phyloP scores from a whole-genome alignment of 164 flowering plant genomes.

The Magnolia changhungtana region DNA sequence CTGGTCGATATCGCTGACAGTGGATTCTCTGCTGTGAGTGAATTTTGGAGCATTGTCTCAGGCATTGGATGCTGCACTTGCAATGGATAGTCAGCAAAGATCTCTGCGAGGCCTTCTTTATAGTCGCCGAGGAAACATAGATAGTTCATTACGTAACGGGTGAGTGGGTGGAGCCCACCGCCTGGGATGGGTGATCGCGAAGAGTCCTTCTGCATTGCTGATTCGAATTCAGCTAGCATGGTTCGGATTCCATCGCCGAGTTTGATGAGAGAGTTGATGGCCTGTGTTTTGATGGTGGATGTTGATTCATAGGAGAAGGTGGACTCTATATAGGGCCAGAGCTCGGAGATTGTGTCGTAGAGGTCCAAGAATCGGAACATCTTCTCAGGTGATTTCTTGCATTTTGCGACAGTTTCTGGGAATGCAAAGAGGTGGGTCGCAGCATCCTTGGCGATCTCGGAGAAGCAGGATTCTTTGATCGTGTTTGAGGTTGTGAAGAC shows the following conservation, averaged over 20 bases:
- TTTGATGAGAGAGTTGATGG: slow-evolving; percentile 31
- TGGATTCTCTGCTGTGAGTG: slow-evolving; percentile 16
- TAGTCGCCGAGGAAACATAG: slow-evolving; percentile 48
- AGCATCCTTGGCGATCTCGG: slow-evolving; percentile 49
- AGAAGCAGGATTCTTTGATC: slow-evolving; percentile 55
- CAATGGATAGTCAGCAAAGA: slow-evolving; percentile 38
- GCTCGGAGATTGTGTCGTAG: slow-evolving; percentile 43
- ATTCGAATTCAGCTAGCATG: slow-evolving; percentile 47
- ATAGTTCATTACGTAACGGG: slow-evolving; percentile 47
- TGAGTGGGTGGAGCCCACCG: slow-evolving; percentile 61
- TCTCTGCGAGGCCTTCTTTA: slow-evolving; percentile 38
- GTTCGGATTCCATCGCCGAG: slow-evolving; percentile 40
- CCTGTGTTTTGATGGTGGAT: slow-evolving; percentile 42
- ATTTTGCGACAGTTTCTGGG: slow-evolving; percentile 44
- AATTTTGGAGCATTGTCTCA: neutral
- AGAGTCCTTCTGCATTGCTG: slow-evolving; percentile 44
- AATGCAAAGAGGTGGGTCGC: slow-evolving; percentile 45
- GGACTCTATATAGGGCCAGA: slow-evolving; percentile 53
- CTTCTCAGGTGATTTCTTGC: slow-evolving; percentile 53
- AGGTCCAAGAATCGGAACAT: slow-evolving; percentile 56
- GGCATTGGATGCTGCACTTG: slow-evolving; percentile 15
- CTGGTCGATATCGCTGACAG: slow-evolving; percentile 23
- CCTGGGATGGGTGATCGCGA: slow-evolving; percentile 36
- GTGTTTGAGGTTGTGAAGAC: slow-evolving; percentile 47
- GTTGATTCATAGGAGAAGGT: slow-evolving; percentile 50